Conservation (phyloP, 352 stramenopile species). For the Pythium oligandrum region DNA sequence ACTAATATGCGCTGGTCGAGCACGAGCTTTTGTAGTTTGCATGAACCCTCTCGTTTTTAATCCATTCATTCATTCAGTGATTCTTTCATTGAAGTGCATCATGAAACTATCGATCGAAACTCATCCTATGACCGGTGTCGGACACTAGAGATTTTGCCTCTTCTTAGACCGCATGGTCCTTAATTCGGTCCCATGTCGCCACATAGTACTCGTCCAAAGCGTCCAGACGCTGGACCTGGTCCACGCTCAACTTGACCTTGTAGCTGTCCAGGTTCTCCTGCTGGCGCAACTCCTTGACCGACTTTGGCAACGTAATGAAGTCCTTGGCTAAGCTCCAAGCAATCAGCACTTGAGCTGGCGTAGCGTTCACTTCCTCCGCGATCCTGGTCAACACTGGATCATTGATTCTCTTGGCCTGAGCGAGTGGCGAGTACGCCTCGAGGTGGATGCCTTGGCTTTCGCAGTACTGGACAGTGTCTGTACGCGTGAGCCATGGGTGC, state of each 20-base stretch:
- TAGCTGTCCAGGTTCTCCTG: constrained; percentile 28
- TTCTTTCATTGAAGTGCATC: too few relatives aligned
- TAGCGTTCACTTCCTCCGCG: constrained; percentile 11
- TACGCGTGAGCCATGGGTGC: constrained; percentile 37
- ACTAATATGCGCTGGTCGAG: too few relatives aligned
- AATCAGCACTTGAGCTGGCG: constrained; percentile 32
- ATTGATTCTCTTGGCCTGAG: constrained; percentile 17
- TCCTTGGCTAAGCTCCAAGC: constrained; percentile 28
- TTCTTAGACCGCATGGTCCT: constrained; percentile 13
- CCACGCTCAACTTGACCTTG: constrained; percentile 13
- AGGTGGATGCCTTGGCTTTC: constrained; percentile 15
- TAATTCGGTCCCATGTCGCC: constrained; percentile 25
- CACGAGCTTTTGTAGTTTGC: too few relatives aligned
- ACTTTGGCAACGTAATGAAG: constrained; percentile 37
- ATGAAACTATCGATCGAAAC: too few relatives aligned
- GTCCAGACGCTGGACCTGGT: constrained; percentile 21
- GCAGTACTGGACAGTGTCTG: constrained; percentile 40
- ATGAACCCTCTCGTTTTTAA: too few relatives aligned
- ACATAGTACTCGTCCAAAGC: constrained; percentile 18
- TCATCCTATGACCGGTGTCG: too few relatives aligned
- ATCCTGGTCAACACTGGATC: constrained; percentile 21
- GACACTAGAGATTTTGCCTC: too few relatives aligned
- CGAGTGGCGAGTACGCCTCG: constrained; percentile 30
- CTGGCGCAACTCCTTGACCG: constrained; percentile 22
- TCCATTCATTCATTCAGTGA: too few relatives aligned